Percentiles rank a stretch among this genome's conserved stretches.
Evolutionary conservation across 2,329 filamentous ascomycete genomes (phyloP).

Genomic region (Zelopaecilomyces penicillatus): DNA sequence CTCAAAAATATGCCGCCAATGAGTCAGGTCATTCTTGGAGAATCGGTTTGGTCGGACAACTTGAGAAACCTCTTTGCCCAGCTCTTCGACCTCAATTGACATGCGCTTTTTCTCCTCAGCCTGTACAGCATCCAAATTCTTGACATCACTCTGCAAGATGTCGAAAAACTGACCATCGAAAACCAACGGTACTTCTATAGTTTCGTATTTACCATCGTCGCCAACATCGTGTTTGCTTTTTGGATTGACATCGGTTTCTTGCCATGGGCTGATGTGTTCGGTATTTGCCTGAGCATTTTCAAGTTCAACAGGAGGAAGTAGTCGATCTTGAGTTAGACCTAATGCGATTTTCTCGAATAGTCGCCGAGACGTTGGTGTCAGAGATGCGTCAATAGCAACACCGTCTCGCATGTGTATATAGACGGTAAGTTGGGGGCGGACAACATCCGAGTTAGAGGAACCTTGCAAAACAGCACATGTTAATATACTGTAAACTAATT

Average conservation of each 20-base stretch:
- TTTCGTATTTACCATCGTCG: slow-evolving; percentile 18
- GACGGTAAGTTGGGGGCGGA: slow-evolving; percentile 63
- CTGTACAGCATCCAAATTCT: slow-evolving; percentile 60
- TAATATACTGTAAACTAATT: too few species aligned
- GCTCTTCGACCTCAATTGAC: slow-evolving; percentile 49
- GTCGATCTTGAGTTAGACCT: slow-evolving; percentile 22
- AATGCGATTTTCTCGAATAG: slow-evolving; percentile 55
- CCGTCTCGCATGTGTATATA: slow-evolving; percentile 59
- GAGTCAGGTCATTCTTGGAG: slow-evolving; percentile 58
- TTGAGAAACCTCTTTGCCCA: slow-evolving; percentile 57
- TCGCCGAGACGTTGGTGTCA: slow-evolving; percentile 55
- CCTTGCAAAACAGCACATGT: slow-evolving; percentile 15
- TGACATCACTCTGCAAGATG: slow-evolving; percentile 63
- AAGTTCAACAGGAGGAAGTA: too few species aligned
- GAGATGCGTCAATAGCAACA: slow-evolving; percentile 56
- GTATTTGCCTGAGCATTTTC: too few species aligned
- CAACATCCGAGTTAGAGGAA: slow-evolving; percentile 32
- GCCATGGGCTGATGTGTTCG: too few species aligned
- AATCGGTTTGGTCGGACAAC: slow-evolving; percentile 57
- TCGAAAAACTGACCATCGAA: slow-evolving; percentile 76
- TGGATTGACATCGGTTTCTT: too few species aligned
- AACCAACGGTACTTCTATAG: slow-evolving; percentile 65
- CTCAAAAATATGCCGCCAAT: slow-evolving; percentile 75
- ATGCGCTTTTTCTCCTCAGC: slow-evolving; percentile 56
- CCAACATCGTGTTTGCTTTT: too few species aligned